Evolutionary conservation across 108 stramenopile species (phyloP).

Genomic region (Schizochytrium sp.): DNA sequence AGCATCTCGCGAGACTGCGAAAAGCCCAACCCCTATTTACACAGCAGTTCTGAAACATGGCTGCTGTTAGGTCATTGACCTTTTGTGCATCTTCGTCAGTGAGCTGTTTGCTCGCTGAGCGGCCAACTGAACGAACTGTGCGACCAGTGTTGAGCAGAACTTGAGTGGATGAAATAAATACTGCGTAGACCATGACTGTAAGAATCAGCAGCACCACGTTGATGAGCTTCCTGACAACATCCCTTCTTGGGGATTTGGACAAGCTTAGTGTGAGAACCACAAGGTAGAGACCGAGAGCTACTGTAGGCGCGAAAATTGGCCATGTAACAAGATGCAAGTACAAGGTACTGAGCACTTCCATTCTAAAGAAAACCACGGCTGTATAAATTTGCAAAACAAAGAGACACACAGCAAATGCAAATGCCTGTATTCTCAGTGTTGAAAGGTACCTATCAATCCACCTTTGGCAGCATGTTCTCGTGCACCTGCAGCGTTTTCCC

Average conservation of each 20-base stretch:
- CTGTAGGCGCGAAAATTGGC: not conserved
- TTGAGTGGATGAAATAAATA: not conserved
- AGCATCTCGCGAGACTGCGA: not conserved
- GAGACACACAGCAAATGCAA: not conserved
- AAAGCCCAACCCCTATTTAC: constrained; percentile 33
- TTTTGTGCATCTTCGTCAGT: not conserved
- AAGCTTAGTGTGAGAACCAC: not conserved
- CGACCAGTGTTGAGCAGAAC: not conserved
- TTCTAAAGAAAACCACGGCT: not conserved
- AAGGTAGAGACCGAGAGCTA: not conserved
- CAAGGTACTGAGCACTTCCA: constrained; percentile 22
- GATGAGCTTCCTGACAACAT: not conserved
- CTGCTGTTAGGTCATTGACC: constrained; percentile 23
- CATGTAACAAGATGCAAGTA: not conserved
- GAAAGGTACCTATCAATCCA: not conserved
- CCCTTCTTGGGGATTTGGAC: not conserved
- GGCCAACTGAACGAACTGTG: not conserved
- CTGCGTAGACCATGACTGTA: not conserved
- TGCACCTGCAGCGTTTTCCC: not conserved
- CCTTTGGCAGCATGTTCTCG: not conserved
- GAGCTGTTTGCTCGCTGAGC: not conserved
- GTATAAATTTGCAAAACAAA: not conserved
- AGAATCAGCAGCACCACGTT: not conserved
- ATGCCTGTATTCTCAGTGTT: not conserved
- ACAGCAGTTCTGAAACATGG: constrained; percentile 29